These are phyloP conservation scores for Neurospora hispaniola DNA, from an alignment of 495 filamentous ascomycete genomes.

Conservation along the genomic window DNA sequence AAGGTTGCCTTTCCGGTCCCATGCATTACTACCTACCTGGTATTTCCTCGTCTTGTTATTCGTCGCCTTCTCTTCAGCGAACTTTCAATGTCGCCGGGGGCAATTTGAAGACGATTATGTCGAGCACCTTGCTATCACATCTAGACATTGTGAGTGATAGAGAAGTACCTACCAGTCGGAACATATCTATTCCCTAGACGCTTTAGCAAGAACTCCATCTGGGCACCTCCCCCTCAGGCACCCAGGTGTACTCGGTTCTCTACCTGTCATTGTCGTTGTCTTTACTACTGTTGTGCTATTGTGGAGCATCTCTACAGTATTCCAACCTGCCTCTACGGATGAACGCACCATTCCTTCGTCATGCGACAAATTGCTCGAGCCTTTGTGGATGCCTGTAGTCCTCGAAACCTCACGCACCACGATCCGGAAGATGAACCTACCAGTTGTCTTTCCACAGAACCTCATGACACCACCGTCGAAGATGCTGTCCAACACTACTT, in stretches of 20 bases:
- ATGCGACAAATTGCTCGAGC: neutral
- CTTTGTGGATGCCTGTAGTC: neutral
- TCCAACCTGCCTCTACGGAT: neutral
- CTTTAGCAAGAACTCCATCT: neutral
- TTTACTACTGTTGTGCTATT: neutral
- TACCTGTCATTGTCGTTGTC: neutral
- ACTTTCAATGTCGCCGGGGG: neutral
- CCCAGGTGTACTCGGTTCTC: neutral
- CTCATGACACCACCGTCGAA: constrained; percentile 9
- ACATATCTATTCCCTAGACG: neutral
- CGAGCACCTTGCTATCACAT: neutral
- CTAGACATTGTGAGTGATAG: neutral
- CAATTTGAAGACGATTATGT: neutral
- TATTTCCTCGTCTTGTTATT: neutral
- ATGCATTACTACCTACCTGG: neutral
- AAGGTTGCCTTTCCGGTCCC: neutral
- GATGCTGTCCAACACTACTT: constrained; percentile 24
- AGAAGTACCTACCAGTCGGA: neutral
- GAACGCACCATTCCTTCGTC: neutral
- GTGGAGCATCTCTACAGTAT: neutral
- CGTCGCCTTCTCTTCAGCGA: neutral
- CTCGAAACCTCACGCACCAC: neutral
- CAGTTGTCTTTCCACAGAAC: constrained; percentile 3
- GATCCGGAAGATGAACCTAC: neutral
- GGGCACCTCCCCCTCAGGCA: neutral